These are phyloP conservation scores for Hyparrhenia diplandra DNA, from an alignment of 176 grass and related monocot genomes.

Conservation along the genomic window DNA sequence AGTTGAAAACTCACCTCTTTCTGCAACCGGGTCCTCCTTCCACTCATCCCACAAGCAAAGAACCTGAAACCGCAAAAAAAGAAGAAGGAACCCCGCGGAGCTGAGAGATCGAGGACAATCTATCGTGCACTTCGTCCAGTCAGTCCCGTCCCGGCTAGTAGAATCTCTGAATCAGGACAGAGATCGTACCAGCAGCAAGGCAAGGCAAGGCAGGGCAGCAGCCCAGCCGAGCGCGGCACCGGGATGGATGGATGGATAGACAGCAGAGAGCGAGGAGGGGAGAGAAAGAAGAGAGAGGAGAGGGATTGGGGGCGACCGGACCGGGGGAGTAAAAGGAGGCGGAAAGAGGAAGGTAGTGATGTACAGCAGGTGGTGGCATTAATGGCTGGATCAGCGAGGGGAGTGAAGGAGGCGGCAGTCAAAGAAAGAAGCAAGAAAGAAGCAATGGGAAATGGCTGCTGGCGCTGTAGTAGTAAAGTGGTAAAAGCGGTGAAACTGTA, in stretches of 20 bases:
- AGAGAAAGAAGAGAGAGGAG: background rate
- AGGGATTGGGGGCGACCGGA: background rate
- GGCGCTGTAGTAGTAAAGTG: too few species aligned
- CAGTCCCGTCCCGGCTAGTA: background rate
- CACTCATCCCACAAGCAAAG: slow-evolving; percentile 41
- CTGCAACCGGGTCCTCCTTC: slow-evolving; percentile 16
- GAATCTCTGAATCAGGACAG: background rate
- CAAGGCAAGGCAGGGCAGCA: too few species aligned
- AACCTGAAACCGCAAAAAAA: slow-evolving; percentile 33
- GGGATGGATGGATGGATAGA: background rate
- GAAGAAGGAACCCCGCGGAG: background rate
- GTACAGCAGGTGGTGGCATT: slow-evolving; percentile 34
- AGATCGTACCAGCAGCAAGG: slow-evolving; percentile 20
- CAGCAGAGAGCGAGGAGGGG: background rate
- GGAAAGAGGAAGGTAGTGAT: background rate
- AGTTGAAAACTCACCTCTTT: slow-evolving; percentile 45
- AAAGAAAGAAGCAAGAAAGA: too few species aligned
- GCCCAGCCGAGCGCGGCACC: too few species aligned
- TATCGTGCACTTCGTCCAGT: background rate
- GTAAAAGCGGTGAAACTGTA: too few species aligned
- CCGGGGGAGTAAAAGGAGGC: slow-evolving; percentile 2
- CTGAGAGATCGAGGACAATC: background rate
- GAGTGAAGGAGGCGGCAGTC: background rate
- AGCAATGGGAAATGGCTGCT: too few species aligned
- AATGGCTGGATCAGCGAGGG: slow-evolving; percentile 39